Percentiles rank a stretch among this genome's conserved stretches.
phyloP scores from a whole-genome alignment of 176 grass and related monocot species.

The Ensete glaucum region DNA sequence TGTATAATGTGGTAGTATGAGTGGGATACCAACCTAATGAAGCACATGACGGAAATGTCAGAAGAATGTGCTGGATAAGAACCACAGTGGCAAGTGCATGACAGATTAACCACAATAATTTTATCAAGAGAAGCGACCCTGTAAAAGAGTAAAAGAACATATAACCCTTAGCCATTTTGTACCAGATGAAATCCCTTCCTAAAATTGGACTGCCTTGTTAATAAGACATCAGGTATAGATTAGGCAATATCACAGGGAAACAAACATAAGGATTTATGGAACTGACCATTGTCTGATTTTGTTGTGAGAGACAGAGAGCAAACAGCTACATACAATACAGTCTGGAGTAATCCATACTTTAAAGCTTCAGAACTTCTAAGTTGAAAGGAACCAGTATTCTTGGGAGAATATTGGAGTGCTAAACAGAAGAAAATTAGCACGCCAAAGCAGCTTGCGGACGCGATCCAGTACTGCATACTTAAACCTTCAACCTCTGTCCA shows the following conservation, averaged over 20 bases:
- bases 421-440: constrained; percentile 65
- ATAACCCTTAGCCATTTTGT: constrained; percentile 10
- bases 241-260: too few species aligned
- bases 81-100: constrained; percentile 58
- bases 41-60: constrained; percentile 80
- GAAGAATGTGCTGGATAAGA: constrained; percentile 74
- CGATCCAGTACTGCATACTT: constrained; percentile 77
- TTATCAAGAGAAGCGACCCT: constrained; percentile 34
- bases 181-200: not conserved
- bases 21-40: constrained; percentile 75
- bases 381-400: constrained; percentile 19
- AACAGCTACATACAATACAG: constrained; percentile 30
- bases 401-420: constrained; percentile 32
- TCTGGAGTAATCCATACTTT: constrained; percentile 27
- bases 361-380: constrained; percentile 21
- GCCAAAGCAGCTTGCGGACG: constrained; percentile 49
- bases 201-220: not conserved
- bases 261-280: constrained; percentile 3
- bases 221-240: not conserved
- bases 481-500: constrained; percentile 56
- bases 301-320: constrained; percentile 31
- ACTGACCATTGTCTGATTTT: constrained; percentile 54
- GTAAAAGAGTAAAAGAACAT: constrained; percentile 9
- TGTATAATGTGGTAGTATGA: constrained; percentile 22
- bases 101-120: constrained; percentile 41